Evolutionary conservation across 1,284 basidiomycete species (phyloP).

Genomic region (Leccinum olivaceoglutinosum): DNA sequence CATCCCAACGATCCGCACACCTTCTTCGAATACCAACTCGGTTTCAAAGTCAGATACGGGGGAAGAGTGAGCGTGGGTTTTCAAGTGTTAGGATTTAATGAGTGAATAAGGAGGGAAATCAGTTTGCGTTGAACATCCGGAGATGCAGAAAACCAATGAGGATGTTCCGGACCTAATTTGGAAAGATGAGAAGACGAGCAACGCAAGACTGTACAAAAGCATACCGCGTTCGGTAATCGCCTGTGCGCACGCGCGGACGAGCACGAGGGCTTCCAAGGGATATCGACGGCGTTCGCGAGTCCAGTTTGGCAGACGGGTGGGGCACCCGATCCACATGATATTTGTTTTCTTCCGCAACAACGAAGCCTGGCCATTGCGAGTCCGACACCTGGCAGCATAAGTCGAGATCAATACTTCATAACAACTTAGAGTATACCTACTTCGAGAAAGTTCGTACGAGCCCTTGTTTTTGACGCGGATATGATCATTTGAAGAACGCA

Average conservation of each 20-base stretch:
- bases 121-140: conserved; percentile 60
- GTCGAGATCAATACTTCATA: conserved; percentile 2
- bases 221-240: conserved; percentile 58
- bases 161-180: conserved; percentile 61
- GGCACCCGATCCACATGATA: conserved; percentile 76
- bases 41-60: conserved; percentile 50
- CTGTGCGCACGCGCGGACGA: conserved; percentile 60
- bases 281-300: conserved; percentile 46
- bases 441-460: conserved; percentile 65
- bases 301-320: conserved; percentile 61
- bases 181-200: conserved; percentile 2
- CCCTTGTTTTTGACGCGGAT: conserved; percentile 70
- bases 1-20: conserved; percentile 46
- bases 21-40: conserved; percentile 45
- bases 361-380: conserved; percentile 63
- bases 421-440: conserved; percentile 34
- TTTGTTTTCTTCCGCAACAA: conserved; percentile 54
- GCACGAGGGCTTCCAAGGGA: conserved; percentile 50
- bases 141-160: conserved; percentile 73
- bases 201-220: conserved; percentile 10
- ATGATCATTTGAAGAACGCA: conserved; percentile 66
- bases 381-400: conserved; percentile 60
- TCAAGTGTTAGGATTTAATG: conserved; percentile 43
- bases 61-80: conserved; percentile 41
- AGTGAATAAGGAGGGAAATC: conserved; percentile 65